Evolutionary conservation across 306 rosid species (phyloP).

Genomic region (Macrotyloma uniflorum): DNA sequence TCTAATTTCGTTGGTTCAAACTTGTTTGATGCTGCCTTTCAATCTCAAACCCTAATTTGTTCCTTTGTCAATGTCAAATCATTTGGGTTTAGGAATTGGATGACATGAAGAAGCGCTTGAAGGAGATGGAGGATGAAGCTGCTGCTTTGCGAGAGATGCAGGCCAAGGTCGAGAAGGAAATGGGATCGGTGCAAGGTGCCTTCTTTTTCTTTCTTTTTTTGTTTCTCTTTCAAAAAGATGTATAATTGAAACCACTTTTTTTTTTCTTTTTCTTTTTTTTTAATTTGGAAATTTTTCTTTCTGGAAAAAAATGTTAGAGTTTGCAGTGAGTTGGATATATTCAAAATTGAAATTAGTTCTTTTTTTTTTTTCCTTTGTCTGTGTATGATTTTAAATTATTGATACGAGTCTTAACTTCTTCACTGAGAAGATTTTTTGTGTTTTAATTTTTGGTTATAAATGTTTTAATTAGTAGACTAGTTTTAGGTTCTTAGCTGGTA

Average conservation of each 20-base stretch:
- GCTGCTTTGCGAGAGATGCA: constrained; percentile 74
- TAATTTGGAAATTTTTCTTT: background rate
- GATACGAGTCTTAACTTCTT: background rate
- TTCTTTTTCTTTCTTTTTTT: background rate
- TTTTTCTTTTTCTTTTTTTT: background rate
- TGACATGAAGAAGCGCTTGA: constrained; percentile 69
- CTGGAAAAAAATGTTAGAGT: background rate
- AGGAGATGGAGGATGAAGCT: constrained; percentile 72
- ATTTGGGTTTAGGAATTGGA: constrained; percentile 52
- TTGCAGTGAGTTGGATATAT: background rate
- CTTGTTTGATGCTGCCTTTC: background rate
- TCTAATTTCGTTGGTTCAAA: background rate
- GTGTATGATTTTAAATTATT: background rate
- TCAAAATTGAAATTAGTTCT: background rate
- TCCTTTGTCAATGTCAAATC: background rate
- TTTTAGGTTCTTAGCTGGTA: constrained; percentile 6
- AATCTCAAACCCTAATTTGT: constrained; percentile 34
- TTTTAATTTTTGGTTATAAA: background rate
- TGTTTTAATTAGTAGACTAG: background rate
- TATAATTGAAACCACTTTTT: background rate
- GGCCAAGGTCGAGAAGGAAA: constrained; percentile 69
- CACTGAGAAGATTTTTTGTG: background rate
- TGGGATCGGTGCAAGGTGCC: constrained; percentile 62
- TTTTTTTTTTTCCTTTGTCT: background rate
- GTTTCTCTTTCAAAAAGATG: background rate